Conservation (phyloP, 2,329 filamentous ascomycete genomes). For the Mollisiaceae sp. region DNA sequence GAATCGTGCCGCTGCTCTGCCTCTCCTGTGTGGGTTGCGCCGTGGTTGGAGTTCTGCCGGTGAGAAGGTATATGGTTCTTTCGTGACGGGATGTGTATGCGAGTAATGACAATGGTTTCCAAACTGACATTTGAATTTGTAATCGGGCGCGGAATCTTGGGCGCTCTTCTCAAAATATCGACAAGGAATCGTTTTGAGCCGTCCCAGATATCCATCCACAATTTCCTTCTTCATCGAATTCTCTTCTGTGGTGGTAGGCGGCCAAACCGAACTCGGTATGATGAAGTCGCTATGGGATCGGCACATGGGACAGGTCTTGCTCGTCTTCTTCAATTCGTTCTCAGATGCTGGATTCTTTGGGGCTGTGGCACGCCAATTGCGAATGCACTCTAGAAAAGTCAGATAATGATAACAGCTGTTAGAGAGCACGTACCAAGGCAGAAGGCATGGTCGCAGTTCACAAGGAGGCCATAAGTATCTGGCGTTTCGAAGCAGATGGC, state of each 20-base stretch:
- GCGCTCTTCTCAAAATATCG: conserved; percentile 17
- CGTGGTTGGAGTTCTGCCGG: conserved; percentile 8
- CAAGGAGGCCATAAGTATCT: neutral
- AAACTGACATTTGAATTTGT: conserved; percentile 17
- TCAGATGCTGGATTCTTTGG: neutral
- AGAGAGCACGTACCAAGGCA: conserved; percentile 11
- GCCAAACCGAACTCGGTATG: conserved; percentile 17
- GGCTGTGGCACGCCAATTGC: conserved; percentile 17
- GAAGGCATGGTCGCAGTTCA: conserved; percentile 21
- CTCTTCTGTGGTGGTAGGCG: neutral
- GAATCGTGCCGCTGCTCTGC: neutral
- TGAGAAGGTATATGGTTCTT: conserved; percentile 19
- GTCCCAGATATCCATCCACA: conserved; percentile 11
- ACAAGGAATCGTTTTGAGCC: conserved; percentile 15
- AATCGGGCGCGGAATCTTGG: conserved; percentile 5
- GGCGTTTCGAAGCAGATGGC: conserved; percentile 1
- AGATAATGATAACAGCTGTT: neutral
- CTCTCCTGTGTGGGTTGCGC: neutral
- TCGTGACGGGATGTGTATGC: conserved; percentile 17
- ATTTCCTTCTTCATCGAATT: conserved; percentile 20
- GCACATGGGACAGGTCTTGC: conserved; percentile 19
- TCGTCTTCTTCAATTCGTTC: conserved; percentile 16
- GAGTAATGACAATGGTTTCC: conserved; percentile 18
- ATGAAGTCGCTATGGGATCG: conserved; percentile 17
- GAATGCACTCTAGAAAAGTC: conserved; percentile 17